These are phyloP conservation scores for Podila epicladia DNA, from an alignment of 192 early-diverging fungal species.

Conservation along the genomic window DNA sequence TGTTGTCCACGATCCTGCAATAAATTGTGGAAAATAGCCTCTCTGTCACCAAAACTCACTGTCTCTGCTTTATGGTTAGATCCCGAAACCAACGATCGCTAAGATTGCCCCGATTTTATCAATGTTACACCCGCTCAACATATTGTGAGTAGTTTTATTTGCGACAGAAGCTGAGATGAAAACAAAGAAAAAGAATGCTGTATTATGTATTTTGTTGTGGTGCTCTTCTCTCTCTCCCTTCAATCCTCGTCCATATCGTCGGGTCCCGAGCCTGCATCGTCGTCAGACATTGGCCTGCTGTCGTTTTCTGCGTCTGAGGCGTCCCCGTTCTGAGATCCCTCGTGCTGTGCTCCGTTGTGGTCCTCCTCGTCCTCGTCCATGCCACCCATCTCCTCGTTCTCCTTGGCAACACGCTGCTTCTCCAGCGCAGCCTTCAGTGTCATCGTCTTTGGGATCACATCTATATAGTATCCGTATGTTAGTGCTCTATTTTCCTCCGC, in stretches of 20 bases:
- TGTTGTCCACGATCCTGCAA: too few relatives aligned
- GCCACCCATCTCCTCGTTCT: constrained; percentile 35
- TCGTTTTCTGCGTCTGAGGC: constrained; percentile 16
- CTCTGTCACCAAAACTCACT: too few relatives aligned
- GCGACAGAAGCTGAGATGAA: too few relatives aligned
- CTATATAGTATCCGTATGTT: constrained; percentile 2
- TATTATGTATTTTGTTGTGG: background rate
- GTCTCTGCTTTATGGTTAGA: too few relatives aligned
- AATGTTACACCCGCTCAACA: too few relatives aligned
- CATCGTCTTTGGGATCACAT: constrained; percentile 59
- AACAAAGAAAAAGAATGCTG: too few relatives aligned
- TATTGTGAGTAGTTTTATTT: too few relatives aligned
- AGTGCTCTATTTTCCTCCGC: background rate
- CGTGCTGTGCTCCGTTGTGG: constrained; percentile 20
- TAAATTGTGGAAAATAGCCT: too few relatives aligned
- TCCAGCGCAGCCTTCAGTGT: constrained; percentile 53
- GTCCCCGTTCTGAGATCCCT: constrained; percentile 7
- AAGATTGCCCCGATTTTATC: too few relatives aligned
- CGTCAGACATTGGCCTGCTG: constrained; percentile 36
- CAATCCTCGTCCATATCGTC: constrained; percentile 48
- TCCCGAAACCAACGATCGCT: too few relatives aligned
- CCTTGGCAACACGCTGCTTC: constrained; percentile 43
- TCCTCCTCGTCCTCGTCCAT: constrained; percentile 49
- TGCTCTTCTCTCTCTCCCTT: background rate
- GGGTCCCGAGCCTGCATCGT: constrained; percentile 30